Conservation (phyloP, 202 grass and related monocot species). For the Hordeum pubiflorum region DNA sequence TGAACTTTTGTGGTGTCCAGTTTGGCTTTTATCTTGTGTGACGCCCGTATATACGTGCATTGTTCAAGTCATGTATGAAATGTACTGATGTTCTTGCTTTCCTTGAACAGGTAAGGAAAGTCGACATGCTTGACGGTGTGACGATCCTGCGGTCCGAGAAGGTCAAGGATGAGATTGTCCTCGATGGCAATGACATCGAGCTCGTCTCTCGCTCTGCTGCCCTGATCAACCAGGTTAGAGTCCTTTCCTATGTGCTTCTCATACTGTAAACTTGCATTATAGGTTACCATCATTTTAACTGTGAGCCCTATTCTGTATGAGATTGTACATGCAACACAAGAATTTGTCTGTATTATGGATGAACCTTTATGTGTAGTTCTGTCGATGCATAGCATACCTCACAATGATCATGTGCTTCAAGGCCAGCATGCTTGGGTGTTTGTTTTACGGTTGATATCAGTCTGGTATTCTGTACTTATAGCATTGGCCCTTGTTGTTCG, state of each 20-base stretch:
- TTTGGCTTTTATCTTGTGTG: background rate
- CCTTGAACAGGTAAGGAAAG: constrained; percentile 61
- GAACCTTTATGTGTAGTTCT: background rate
- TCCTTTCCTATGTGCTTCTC: background rate
- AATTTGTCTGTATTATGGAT: background rate
- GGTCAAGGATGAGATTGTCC: constrained; percentile 87
- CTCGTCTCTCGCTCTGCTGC: constrained; percentile 87
- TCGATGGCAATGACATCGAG: constrained; percentile 87
- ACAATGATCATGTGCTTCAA: too few species aligned
- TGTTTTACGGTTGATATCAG: background rate
- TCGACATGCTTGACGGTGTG: constrained; percentile 86
- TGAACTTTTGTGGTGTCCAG: background rate
- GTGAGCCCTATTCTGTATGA: background rate
- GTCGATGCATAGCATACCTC: background rate
- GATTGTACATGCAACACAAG: background rate
- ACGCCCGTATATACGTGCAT: background rate
- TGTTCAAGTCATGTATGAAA: background rate
- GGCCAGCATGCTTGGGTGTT: too few species aligned
- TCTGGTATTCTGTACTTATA: background rate
- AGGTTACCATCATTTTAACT: too few species aligned
- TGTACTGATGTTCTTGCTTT: background rate
- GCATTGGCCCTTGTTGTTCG: background rate
- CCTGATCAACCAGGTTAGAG: constrained; percentile 82
- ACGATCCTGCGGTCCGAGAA: constrained; percentile 78
- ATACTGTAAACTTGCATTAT: background rate